These are phyloP conservation scores for Coniochaeta ligniaria DNA, from an alignment of 2,329 filamentous ascomycete genomes.

Conservation along the genomic window DNA sequence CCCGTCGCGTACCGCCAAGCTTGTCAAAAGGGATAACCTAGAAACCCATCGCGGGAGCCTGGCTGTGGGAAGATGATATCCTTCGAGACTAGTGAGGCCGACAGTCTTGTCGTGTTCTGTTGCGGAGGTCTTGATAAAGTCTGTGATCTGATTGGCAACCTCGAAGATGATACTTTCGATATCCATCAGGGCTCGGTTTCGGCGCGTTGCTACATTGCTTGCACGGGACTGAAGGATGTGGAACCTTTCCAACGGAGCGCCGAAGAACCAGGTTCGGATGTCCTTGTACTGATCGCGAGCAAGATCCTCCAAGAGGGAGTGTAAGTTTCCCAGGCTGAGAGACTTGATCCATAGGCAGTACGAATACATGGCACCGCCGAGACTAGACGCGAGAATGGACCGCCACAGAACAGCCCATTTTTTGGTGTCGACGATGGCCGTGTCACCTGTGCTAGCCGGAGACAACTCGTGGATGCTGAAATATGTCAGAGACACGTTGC, in stretches of 20 bases:
- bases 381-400: conserved; percentile 58
- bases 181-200: conserved; percentile 20
- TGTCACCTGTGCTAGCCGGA: conserved; percentile 33
- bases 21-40: conserved; percentile 48
- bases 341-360: conserved; percentile 63
- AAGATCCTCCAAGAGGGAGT: conserved; percentile 49
- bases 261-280: conserved; percentile 29
- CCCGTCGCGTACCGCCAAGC: conserved; percentile 55
- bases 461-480: conserved; percentile 39
- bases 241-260: conserved; percentile 22
- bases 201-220: conserved; percentile 12
- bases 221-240: conserved; percentile 1
- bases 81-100: conserved; percentile 51
- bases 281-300: conserved; percentile 6
- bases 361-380: conserved; percentile 55
- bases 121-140: conserved; percentile 34
- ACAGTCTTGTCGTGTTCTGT: conserved; percentile 34
- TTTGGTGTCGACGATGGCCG: conserved; percentile 26
- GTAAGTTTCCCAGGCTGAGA: conserved; percentile 56
- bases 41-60: conserved; percentile 52
- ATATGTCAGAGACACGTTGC: not conserved
- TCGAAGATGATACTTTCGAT: conserved; percentile 30
- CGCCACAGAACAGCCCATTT: conserved; percentile 62
- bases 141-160: conserved; percentile 50
- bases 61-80: conserved; percentile 37